Percentiles rank a stretch among this genome's conserved stretches.
Conservation (phyloP, 2,329 filamentous ascomycete species). For the Ceratocystis huliohia region DNA sequence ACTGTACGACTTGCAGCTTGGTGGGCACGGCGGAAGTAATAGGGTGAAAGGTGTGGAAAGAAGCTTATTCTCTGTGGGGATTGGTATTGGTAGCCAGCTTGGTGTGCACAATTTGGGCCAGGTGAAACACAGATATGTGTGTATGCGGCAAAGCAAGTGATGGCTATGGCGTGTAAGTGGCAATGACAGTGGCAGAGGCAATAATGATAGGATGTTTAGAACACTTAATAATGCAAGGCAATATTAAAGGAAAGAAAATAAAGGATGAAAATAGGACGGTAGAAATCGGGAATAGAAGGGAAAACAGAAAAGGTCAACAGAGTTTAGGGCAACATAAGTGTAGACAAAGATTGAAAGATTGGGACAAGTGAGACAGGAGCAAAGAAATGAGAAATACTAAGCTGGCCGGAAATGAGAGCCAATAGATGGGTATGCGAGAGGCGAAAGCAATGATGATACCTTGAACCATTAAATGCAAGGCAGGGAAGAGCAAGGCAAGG, state of each 20-base stretch:
- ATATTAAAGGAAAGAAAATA: background rate
- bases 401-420: background rate
- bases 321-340: background rate
- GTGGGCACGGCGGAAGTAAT: background rate
- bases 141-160: background rate
- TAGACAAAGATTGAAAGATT: background rate
- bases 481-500: background rate
- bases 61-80: background rate
- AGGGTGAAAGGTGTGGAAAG: constrained; percentile 1
- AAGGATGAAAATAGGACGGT: background rate
- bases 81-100: background rate
- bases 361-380: constrained; percentile 6
- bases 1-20: constrained; percentile 6
- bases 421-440: background rate
- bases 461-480: constrained; percentile 1
- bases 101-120: background rate
- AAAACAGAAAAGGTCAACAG: background rate
- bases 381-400: constrained; percentile 6
- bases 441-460: background rate
- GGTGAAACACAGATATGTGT: constrained; percentile 9
- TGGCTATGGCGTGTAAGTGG: constrained; percentile 1
- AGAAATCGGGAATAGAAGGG: background rate
- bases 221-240: background rate
- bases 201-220: background rate
- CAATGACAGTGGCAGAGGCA: background rate